Conservation (phyloP, 768 basidiomycete species). For the Amanita muscaria region DNA sequence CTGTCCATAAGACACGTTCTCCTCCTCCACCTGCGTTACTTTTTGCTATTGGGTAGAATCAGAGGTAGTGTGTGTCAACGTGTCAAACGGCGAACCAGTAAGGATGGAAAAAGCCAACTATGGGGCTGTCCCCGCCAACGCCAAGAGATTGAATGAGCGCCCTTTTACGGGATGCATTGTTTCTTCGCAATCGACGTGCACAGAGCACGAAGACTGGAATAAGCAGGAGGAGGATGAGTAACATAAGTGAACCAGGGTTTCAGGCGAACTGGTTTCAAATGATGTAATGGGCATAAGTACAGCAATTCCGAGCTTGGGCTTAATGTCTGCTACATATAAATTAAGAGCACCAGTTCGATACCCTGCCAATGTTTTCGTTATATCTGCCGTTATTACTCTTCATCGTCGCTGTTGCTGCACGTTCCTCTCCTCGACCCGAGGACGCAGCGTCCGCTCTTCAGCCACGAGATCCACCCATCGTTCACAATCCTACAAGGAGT, state of each 20-base stretch:
- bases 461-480: no score
- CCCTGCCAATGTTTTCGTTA: no score
- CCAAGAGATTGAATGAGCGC: background rate
- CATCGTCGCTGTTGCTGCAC: background rate
- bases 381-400: no score
- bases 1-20: constrained; percentile 92
- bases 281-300: no score
- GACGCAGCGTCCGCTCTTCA: no score
- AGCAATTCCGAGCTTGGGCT: no score
- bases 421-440: no score
- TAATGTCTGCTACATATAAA: no score
- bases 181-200: background rate
- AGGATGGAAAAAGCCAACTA: constrained; percentile 90
- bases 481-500: no score
- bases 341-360: no score
- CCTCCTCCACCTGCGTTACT: constrained; percentile 97
- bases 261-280: no score
- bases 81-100: constrained; percentile 62
- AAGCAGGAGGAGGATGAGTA: background rate
- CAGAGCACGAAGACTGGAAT: background rate
- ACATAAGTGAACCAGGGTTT: background rate
- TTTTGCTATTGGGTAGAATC: constrained; percentile 28
- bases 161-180: background rate
- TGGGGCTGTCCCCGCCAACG: constrained; percentile 11
- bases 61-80: constrained; percentile 15